A percentile compares a stretch with the other conserved stretches of the same genome.
These are phyloP conservation scores for Claviceps africana DNA, from an alignment of 2,329 filamentous ascomycete genomes.

Conservation along the genomic window DNA sequence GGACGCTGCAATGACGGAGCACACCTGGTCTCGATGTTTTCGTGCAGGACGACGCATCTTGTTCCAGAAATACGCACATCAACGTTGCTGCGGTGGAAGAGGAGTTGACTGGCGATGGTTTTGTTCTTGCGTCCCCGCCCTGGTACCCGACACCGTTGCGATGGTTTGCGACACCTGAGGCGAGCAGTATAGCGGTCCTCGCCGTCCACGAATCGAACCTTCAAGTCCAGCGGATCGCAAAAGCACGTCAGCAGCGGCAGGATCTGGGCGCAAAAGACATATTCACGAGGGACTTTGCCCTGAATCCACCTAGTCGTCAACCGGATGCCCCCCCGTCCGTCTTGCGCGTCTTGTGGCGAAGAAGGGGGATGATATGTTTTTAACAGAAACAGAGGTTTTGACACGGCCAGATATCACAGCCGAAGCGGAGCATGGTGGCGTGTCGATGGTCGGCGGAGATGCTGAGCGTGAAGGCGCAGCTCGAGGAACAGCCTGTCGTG, in stretches of 20 bases:
- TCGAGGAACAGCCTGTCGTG: not conserved
- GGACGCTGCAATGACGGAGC: not conserved
- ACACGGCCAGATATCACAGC: slow-evolving; percentile 1
- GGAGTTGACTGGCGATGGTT: too few relatives aligned
- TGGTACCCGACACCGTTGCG: too few relatives aligned
- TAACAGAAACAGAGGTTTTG: slow-evolving; percentile 12
- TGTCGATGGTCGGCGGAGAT: not conserved
- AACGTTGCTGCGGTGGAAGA: not conserved
- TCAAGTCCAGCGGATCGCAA: not conserved
- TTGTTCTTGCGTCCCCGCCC: not conserved
- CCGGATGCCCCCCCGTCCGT: not conserved
- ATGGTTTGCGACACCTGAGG: not conserved
- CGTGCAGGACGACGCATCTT: not conserved
- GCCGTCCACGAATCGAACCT: not conserved
- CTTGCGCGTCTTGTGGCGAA: slow-evolving; percentile 7
- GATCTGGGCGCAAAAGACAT: slow-evolving; percentile 2
- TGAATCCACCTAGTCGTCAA: not conserved
- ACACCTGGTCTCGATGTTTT: not conserved
- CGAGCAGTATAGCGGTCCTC: not conserved
- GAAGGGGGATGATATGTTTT: slow-evolving; percentile 13
- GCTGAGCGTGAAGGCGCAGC: not conserved
- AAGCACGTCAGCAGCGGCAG: not conserved
- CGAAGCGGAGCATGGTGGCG: not conserved
- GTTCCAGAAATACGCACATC: not conserved
- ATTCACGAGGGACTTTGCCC: slow-evolving; percentile 7